Conservation (phyloP, 148 eudicot genomes). For the Chenopodium formosanum region DNA sequence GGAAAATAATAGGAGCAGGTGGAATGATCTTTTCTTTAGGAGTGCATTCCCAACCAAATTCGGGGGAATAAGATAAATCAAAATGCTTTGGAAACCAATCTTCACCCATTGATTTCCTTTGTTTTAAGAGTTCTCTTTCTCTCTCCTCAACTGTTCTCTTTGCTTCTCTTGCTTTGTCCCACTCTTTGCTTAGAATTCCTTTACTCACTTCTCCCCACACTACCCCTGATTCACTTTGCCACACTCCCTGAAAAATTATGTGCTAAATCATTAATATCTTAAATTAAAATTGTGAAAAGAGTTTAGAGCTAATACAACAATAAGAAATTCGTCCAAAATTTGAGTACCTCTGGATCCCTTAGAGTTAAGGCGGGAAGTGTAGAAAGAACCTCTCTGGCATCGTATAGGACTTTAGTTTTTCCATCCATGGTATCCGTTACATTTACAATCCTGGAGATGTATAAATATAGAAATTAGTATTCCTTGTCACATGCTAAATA, state of each 20-base stretch:
- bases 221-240: constrained; percentile 55
- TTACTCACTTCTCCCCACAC: constrained; percentile 76
- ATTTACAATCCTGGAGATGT: constrained; percentile 47
- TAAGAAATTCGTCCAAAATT: no score
- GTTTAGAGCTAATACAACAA: no score
- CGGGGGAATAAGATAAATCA: constrained; percentile 37
- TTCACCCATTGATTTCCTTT: constrained; percentile 38
- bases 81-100: constrained; percentile 71
- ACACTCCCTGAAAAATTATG: constrained; percentile 38
- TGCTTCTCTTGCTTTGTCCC: constrained; percentile 81
- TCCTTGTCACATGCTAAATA: background rate
- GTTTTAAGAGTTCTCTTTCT: constrained; percentile 50
- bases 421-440: constrained; percentile 44
- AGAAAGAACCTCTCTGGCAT: constrained; percentile 57
- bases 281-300: no score
- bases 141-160: constrained; percentile 54
- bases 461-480: background rate
- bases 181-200: constrained; percentile 50
- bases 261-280: background rate
- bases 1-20: constrained; percentile 65
- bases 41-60: constrained; percentile 59
- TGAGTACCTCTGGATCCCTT: constrained; percentile 56
- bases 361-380: constrained; percentile 51
- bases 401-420: constrained; percentile 44
- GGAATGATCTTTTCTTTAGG: constrained; percentile 53